Base-by-base conservation (phyloP, 164 flowering plant species). In the Nymphaea thermarum region DNA sequence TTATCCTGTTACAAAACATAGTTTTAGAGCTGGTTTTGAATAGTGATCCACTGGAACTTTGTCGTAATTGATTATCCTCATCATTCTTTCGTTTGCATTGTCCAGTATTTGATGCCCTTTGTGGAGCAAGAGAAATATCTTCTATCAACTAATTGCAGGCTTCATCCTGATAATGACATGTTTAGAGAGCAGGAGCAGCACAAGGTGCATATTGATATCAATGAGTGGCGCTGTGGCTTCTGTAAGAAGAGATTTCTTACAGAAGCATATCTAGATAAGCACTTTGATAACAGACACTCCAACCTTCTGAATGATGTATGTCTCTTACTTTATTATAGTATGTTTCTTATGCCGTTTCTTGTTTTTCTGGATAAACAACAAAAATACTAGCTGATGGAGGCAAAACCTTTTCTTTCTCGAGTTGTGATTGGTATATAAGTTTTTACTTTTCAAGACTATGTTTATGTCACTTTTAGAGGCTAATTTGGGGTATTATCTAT, bases 161-260 rank as follows among this genome's bases (percentile, higher is more conserved):
- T 94, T 82, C 99, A 90, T 78, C 84, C 84, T 16, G 85, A 80
- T 64, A 90, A 88, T 79, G 96, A 94, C 72, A 44, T 94, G 67
- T 94, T 83, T 74, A 83, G 96, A 77, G 98, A 91, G 79, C 99
- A 95, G 70, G 99, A 95, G 77, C 79, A 83, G 77, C 98, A 92
- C 74, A 95, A 95, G 80, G 73, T 82, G 72, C 91, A 88, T 67
- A 42, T 82, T 53, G 96, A 95, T 74, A 57, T 82, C 64, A 85
- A 85, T 82, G 96, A 91, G 64, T 95, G 98, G 99, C 82, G 75
- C 42, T 95, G 99, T 82, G 99, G 94, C 42, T 95, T 88, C 78
- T 95, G 99, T 77, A 88, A 83, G 79, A 95, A 95, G 81, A 84
- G 81, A 80, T 95, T 95, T 71, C 85, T 83, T 60, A 91, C 89